A percentile compares a stretch with the other conserved stretches of the same genome.
Conservation (phyloP, 169 alveolate species). For the Babesia ovata region DNA sequence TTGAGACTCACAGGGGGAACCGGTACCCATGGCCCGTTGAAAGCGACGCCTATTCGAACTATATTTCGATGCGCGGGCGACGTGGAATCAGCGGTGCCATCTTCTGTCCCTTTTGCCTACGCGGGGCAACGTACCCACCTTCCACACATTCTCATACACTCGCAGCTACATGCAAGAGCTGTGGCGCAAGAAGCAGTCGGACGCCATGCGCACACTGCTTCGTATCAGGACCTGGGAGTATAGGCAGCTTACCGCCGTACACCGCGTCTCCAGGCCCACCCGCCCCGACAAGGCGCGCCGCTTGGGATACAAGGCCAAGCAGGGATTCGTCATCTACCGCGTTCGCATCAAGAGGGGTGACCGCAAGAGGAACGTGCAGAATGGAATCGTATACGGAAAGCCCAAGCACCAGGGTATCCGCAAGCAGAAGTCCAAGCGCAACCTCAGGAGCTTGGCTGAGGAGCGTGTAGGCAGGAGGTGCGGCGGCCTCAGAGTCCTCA, state of each 20-base stretch:
- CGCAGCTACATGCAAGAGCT: conserved; percentile 95
- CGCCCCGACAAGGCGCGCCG: conserved; percentile 98
- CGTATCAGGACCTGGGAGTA: conserved; percentile 99
- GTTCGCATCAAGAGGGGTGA: conserved; percentile 99
- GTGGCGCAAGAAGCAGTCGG: conserved; percentile 99
- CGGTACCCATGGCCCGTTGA: too few relatives aligned
- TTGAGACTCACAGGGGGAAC: not conserved
- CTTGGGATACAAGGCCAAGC: conserved; percentile 99
- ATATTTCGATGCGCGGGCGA: too few relatives aligned
- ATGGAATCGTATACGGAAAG: conserved; percentile 99
- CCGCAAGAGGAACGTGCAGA: conserved; percentile 96
- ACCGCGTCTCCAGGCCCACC: conserved; percentile 92
- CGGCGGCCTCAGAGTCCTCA: conserved; percentile 95
- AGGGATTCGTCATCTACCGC: conserved; percentile 98
- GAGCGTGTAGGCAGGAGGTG: conserved; percentile 97
- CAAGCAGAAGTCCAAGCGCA: conserved; percentile 94
- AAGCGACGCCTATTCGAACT: too few relatives aligned
- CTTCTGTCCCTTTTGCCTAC: not conserved
- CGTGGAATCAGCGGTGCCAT: not conserved
- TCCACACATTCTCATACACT: not conserved
- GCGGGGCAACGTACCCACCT: not conserved
- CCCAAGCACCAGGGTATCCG: conserved; percentile 97
- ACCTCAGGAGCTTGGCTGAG: conserved; percentile 97
- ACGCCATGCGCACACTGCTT: conserved; percentile 96
- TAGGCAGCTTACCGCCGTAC: conserved; percentile 97